Conservation (phyloP, 148 eudicot genomes). For the Silene conica region DNA sequence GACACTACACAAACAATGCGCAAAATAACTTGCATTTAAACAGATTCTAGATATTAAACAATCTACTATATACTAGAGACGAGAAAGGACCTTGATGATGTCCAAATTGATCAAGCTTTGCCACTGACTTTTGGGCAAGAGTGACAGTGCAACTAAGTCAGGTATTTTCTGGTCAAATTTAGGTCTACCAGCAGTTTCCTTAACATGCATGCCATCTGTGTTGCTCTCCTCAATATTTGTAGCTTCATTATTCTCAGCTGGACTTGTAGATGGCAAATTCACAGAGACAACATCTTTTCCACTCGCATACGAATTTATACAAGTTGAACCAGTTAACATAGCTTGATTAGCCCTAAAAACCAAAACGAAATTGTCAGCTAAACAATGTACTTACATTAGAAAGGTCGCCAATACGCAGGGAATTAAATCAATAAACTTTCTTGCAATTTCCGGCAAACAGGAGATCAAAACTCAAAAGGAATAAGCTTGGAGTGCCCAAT, state of each 20-base stretch:
- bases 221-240: conserved; percentile 31
- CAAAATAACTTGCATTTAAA: background rate
- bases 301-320: conserved; percentile 61
- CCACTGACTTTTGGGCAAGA: conserved; percentile 97
- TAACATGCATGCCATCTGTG: conserved; percentile 19
- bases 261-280: conserved; percentile 69
- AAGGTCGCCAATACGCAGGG: too few relatives aligned
- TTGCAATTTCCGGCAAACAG: too few relatives aligned
- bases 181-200: conserved; percentile 22
- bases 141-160: conserved; percentile 84
- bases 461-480: too few relatives aligned
- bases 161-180: conserved; percentile 61
- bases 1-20: background rate
- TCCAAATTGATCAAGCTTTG: conserved; percentile 95
- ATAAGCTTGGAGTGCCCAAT: background rate
- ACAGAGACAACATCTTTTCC: conserved; percentile 70
- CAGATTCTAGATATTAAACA: background rate
- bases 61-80: conserved; percentile 5
- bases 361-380: conserved; percentile 4
- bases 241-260: conserved; percentile 42
- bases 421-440: too few relatives aligned
- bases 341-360: conserved; percentile 76
- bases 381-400: background rate
- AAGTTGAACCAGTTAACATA: conserved; percentile 75
- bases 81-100: conserved; percentile 62